Evolutionary conservation across 768 basidiomycete genomes (phyloP).

Genomic region (Russula emetica): DNA sequence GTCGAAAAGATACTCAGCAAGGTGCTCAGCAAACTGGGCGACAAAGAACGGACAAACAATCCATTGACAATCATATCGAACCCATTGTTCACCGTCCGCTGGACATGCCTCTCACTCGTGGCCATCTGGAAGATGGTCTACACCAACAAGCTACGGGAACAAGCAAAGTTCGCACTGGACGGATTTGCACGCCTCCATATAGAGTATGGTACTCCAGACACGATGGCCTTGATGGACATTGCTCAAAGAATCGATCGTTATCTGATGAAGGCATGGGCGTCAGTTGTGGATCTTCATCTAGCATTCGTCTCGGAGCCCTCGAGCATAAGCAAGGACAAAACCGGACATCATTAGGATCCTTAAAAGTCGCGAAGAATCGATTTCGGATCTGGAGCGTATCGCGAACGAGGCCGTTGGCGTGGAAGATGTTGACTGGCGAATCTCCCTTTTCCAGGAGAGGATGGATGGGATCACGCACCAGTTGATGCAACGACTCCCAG

Average conservation of each 20-base stretch:
- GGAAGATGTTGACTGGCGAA: neutral
- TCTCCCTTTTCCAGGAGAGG: neutral
- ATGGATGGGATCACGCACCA: neutral
- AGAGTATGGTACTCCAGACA: neutral
- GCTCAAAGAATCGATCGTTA: neutral
- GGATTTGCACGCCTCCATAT: neutral
- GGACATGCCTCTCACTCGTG: neutral
- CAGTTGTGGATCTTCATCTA: neutral
- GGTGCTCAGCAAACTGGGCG: neutral
- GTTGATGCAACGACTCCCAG: slow-evolving; percentile 12
- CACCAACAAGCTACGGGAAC: neutral
- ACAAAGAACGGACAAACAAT: neutral
- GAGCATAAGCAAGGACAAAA: neutral
- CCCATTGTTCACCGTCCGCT: neutral
- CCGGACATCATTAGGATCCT: slow-evolving; percentile 1
- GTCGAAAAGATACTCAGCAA: neutral
- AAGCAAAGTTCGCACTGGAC: neutral
- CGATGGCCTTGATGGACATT: neutral
- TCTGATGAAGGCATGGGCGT: neutral
- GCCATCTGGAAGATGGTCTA: neutral
- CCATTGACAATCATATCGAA: neutral
- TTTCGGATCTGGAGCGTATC: neutral
- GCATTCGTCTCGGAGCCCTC: neutral
- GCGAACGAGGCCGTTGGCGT: neutral
- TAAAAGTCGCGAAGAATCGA: neutral